Evolutionary conservation across 2,329 filamentous ascomycete genomes (phyloP).

Genomic region (Monosporascus sp.): DNA sequence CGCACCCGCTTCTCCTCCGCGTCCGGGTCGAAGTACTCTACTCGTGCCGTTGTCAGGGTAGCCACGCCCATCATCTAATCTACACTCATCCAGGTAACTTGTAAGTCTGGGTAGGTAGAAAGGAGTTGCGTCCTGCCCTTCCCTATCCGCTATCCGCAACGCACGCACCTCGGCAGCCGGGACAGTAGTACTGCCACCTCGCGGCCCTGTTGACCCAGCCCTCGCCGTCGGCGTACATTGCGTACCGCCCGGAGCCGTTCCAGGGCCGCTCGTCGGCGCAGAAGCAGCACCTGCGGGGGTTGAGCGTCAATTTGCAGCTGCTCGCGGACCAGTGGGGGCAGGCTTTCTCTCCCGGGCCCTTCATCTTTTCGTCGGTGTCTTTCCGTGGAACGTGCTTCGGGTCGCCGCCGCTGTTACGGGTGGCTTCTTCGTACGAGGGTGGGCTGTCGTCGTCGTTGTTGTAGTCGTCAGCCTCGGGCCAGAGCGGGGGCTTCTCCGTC

Average conservation of each 20-base stretch:
- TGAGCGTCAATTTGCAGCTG: slow-evolving; percentile 1
- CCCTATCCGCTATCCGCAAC: no score
- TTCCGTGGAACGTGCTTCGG: not conserved
- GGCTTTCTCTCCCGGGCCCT: not conserved
- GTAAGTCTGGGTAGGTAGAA: not conserved
- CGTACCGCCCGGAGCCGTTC: slow-evolving; percentile 8
- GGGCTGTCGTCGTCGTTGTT: no score
- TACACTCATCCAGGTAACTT: not conserved
- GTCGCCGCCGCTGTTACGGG: not conserved
- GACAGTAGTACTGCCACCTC: slow-evolving; percentile 14
- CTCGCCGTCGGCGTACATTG: slow-evolving; percentile 10
- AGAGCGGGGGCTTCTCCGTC: no score
- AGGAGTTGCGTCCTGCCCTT: no score
- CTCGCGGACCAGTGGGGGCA: slow-evolving; percentile 7
- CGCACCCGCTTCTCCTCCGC: slow-evolving; percentile 1
- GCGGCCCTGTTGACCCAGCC: slow-evolving; percentile 8
- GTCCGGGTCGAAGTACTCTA: slow-evolving; percentile 8
- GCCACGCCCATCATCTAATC: no score
- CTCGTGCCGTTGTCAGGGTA: no score
- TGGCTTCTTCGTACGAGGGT: slow-evolving; percentile 4
- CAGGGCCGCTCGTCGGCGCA: slow-evolving; percentile 8
- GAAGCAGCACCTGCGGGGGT: slow-evolving; percentile 7
- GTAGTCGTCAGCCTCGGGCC: no score
- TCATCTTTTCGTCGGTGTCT: not conserved
- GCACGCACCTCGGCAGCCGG: slow-evolving; percentile 6